Base-by-base conservation (phyloP, 345 rosid species). In the Draba incana region DNA sequence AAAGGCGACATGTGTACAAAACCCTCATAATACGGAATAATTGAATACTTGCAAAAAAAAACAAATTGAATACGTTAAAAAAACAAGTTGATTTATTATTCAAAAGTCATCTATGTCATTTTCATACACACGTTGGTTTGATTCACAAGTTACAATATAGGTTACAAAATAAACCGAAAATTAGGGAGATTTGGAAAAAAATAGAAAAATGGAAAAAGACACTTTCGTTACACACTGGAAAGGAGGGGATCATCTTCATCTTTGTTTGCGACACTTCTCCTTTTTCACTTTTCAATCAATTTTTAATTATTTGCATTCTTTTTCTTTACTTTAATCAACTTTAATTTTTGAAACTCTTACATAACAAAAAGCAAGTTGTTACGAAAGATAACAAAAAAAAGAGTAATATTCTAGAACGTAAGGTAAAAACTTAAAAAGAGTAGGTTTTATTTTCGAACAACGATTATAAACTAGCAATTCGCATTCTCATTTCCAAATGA, bases 181-280 rank as follows among this genome's bases (percentile, higher is more conserved):
- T 54, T 61, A 67, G 25, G 72, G 77, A 66, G 27, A 35, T 37
- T 0, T 42, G 6, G 10, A 8, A 42, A 43, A 30, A 58, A 20
- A 7, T 2, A 0, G 1, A 25, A 42, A 41, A 28, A 28, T 27
- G 49, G 25, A 49, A 55, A 31, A 55, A 46, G 57, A 57, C 23
- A 16, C 55, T 67, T 65, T 58, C n/a, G 25, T 33, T 35, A 27
- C 42, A 6, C 55, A 31, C 73, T 53, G 78, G 61, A 67, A 74
- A 74, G 57, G 64, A 60, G 73, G 51, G 16, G 57, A 53, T 42
- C 39, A 37, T 74, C 51, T 54, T 68, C 64, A 60, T 60, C 69
- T 67, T 59, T 46, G 61, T 53, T 74, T 74, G 55, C 28, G 69
- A 60, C 73, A 45, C 42, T 61, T 67, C 73, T 67, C 70, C 45